Evolutionary conservation across 202 grass and related monocot species (phyloP), one percentile per base, ranked within the genome.

Genomic region (Setaria viridis): DNA sequence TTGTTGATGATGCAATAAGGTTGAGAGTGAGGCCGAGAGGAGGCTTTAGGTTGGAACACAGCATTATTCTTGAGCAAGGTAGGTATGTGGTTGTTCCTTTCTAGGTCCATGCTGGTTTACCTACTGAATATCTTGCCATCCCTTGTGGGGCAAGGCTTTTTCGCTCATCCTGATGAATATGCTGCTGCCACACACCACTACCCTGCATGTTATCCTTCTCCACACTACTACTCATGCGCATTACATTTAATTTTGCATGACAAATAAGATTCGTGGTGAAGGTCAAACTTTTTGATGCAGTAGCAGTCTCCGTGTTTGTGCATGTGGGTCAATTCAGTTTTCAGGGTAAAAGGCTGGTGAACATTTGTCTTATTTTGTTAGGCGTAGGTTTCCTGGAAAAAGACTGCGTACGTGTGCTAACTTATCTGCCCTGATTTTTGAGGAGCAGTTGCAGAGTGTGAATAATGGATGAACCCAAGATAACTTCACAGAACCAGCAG

Each of bases 71-170:
- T 60, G 69, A 67, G 17, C 14, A 89, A 86, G 79, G 77, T 92
- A 92, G 94, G 94, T 97, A 87, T 51, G 76, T 73, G 88, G 85
- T 91, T 79, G 94, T 92, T 93, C 77, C 87, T 85, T 91, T 87
- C 82, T 92, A 90, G 92, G 93, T 83, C 30, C 85, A 82, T 90
- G 60, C 60, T 63, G 72, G 91, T 95, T 98, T 87, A 98, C 95
- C 95, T 95, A 95, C 89, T 90, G 54, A 80, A 81, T 85, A 89
- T 90, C 77, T 90, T 93, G 89, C 59, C 84, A 91, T 94, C 53
- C 74, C 92, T 94, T 91, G 78, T 81, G 80, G 90, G 80, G 67
- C 90, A 96, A 96, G 87, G 57, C 46, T 88, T 84, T 81, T 65
- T 80, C 4, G 49, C 56, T 66, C 39, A 41, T 41, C 80, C 68